These are phyloP conservation scores for Flagelloscypha sp. DNA, from an alignment of 768 basidiomycete genomes.

Conservation along the genomic window DNA sequence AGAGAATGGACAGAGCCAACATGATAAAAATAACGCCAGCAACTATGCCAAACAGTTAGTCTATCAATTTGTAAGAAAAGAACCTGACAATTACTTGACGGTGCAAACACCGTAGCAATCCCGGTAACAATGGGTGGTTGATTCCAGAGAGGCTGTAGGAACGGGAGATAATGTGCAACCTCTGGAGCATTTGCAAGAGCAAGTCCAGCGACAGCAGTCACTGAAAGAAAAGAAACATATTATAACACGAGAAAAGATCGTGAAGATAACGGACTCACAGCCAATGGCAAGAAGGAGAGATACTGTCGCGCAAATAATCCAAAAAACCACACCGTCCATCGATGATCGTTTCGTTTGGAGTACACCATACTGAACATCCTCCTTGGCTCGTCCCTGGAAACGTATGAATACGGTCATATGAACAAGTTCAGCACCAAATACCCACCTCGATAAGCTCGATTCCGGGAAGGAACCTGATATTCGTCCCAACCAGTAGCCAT, in stretches of 20 bases:
- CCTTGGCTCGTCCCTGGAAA: slow-evolving; percentile 76
- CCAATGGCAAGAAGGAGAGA: slow-evolving; percentile 46
- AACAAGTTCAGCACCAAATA: no score
- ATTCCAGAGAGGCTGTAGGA: slow-evolving; percentile 46
- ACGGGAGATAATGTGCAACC: slow-evolving; percentile 61
- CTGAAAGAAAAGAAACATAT: slow-evolving; percentile 26
- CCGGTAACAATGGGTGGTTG: slow-evolving; percentile 48
- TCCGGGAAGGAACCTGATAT: slow-evolving; percentile 53
- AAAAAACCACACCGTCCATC: slow-evolving; percentile 43
- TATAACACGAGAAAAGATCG: slow-evolving; percentile 17
- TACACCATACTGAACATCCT: slow-evolving; percentile 76
- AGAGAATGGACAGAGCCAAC: slow-evolving; percentile 42
- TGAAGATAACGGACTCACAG: slow-evolving; percentile 36
- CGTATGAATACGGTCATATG: no score
- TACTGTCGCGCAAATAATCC: slow-evolving; percentile 45
- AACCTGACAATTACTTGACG: no score
- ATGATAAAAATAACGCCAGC: slow-evolving; percentile 50
- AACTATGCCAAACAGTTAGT: no score
- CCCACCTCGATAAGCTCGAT: slow-evolving; percentile 64
- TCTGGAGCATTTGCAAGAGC: slow-evolving; percentile 63
- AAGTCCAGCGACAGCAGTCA: slow-evolving; percentile 64
- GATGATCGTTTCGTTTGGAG: slow-evolving; percentile 50
- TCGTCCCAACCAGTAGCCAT: slow-evolving; percentile 71
- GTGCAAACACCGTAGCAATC: slow-evolving; percentile 58
- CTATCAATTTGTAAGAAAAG: no score